phyloP scores from a whole-genome alignment of 2,329 filamentous ascomycete species.

The Scedosporium apiospermum region DNA sequence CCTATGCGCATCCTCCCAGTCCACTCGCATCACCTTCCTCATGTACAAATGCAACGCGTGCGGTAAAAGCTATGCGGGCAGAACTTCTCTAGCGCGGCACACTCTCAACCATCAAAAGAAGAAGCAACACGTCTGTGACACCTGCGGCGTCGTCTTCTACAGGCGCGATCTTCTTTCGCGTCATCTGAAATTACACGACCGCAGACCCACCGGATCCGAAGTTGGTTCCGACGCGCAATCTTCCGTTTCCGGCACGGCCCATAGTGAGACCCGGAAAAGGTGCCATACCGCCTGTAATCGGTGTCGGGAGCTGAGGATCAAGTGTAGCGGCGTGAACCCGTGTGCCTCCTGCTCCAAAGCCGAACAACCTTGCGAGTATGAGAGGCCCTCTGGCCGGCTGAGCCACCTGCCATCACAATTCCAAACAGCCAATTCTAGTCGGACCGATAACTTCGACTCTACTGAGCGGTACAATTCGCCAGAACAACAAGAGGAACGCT shows the following conservation, averaged over 20 bases:
- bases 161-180: conserved; percentile 1
- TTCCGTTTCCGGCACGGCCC: not conserved
- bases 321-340: not conserved
- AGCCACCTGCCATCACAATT: not conserved
- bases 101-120: conserved; percentile 1
- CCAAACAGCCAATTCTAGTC: not conserved
- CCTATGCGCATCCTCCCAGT: not conserved
- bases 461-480: too few species aligned
- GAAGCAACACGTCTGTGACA: not conserved
- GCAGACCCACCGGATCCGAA: not conserved
- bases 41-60: not conserved
- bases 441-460: not conserved
- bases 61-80: not conserved
- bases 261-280: not conserved
- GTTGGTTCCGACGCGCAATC: not conserved
- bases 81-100: not conserved
- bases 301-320: not conserved
- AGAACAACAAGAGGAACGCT: too few species aligned
- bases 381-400: not conserved
- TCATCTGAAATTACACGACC: conserved; percentile 1
- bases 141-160: conserved; percentile 1
- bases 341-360: not conserved
- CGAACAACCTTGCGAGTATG: not conserved
- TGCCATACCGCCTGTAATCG: conserved; percentile 3
- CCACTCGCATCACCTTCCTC: not conserved